phyloP scores from a whole-genome alignment of 176 grass and related monocot species.

The Triticum monococcum region DNA sequence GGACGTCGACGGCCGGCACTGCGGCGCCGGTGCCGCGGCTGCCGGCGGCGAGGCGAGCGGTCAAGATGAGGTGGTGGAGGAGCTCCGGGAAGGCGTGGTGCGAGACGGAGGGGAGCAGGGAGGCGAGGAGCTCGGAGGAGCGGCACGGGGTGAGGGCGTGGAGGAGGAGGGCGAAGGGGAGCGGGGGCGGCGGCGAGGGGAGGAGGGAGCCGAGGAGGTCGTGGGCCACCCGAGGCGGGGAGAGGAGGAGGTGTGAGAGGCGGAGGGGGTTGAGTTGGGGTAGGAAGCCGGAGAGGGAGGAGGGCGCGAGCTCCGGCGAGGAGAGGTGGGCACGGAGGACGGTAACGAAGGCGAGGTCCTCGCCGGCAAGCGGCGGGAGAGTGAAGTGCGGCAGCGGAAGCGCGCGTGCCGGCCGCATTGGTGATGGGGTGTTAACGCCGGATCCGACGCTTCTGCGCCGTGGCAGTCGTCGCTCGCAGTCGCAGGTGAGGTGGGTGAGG shows the following conservation, averaged over 20 bases:
- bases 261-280: conserved; percentile 32
- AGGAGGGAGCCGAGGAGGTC: conserved; percentile 33
- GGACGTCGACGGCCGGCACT: conserved; percentile 47
- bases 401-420: conserved; percentile 1
- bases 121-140: conserved; percentile 32
- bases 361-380: conserved; percentile 50
- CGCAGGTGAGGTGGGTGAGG: no score
- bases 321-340: conserved; percentile 59
- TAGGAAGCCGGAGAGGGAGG: conserved; percentile 38
- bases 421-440: neutral
- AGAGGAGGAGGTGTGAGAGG: conserved; percentile 40
- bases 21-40: conserved; percentile 22
- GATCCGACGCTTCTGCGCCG: neutral
- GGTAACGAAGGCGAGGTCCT: conserved; percentile 60
- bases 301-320: neutral
- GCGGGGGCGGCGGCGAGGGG: conserved; percentile 25
- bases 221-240: neutral
- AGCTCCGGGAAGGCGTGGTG: conserved; percentile 44
- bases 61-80: conserved; percentile 38
- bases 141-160: conserved; percentile 44
- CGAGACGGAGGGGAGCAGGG: conserved; percentile 35
- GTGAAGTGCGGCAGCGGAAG: conserved; percentile 66
- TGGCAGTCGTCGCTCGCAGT: neutral
- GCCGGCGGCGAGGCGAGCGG: conserved; percentile 33
- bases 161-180: conserved; percentile 37